phyloP scores from a whole-genome alignment of 2,329 filamentous ascomycete genomes.

The Aspergillus sp. region DNA sequence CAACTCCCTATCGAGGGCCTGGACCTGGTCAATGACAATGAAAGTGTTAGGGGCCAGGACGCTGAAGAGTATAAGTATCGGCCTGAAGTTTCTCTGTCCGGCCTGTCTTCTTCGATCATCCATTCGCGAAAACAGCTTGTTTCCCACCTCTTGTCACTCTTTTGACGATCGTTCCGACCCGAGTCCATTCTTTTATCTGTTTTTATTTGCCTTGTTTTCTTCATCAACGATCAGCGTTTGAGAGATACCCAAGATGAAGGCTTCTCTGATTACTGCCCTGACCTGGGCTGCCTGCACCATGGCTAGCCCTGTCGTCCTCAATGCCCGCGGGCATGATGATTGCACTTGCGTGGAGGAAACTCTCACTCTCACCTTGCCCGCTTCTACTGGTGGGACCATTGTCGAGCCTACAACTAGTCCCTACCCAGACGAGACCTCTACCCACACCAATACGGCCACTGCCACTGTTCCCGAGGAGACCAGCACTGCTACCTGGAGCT shows the following conservation, averaged over 20 bases:
- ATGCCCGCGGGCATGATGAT: conserved; percentile 9
- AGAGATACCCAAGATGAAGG: conserved; percentile 19
- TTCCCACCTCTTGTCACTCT: conserved; percentile 8
- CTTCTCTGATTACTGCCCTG: conserved; percentile 17
- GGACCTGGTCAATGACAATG: not conserved
- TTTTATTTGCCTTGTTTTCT: not conserved
- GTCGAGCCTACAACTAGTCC: not conserved
- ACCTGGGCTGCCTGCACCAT: conserved; percentile 17
- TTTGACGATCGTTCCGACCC: conserved; percentile 9
- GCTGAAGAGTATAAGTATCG: conserved; percentile 10
- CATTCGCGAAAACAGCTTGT: conserved; percentile 8
- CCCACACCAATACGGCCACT: not conserved
- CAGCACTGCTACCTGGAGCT: not conserved
- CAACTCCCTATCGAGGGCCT: conserved; percentile 2
- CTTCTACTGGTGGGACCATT: not conserved
- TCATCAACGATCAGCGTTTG: conserved; percentile 8
- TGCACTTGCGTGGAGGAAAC: conserved; percentile 14
- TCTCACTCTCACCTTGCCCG: conserved; percentile 8
- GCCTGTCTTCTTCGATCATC: conserved; percentile 3
- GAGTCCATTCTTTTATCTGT: conserved; percentile 2
- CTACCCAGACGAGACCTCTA: not conserved
- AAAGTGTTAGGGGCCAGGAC: not conserved
- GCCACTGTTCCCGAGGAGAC: not conserved
- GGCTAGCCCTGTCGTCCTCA: conserved; percentile 15
- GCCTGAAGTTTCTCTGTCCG: not conserved